These are phyloP conservation scores for Straminergon stramineum DNA, from an alignment of 225 moss, liverwort and hornwort genomes.

Conservation along the genomic window DNA sequence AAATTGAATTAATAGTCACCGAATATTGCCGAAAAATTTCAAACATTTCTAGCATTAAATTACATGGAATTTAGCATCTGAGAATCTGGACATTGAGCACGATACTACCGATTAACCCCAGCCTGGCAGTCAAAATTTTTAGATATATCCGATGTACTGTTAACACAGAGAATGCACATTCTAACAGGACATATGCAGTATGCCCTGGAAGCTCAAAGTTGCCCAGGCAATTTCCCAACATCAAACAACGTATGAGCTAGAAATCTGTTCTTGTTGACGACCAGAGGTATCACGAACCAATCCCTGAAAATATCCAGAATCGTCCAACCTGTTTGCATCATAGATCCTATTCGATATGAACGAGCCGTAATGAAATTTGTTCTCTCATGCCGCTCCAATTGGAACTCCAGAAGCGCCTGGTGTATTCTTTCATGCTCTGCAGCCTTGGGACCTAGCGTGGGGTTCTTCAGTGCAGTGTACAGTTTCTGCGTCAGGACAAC, in stretches of 20 bases:
- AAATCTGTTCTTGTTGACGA: background rate
- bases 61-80: background rate
- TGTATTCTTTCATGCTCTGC: slow-evolving; percentile 4
- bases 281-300: background rate
- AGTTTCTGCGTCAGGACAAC: slow-evolving; percentile 29
- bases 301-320: background rate
- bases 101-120: too few relatives aligned
- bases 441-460: background rate
- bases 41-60: background rate
- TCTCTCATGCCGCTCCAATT: slow-evolving; percentile 6
- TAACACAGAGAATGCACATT: background rate
- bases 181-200: background rate
- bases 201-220: background rate
- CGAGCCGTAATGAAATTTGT: background rate
- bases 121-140: background rate
- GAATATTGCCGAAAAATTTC: background rate
- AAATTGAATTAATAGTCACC: background rate
- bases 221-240: slow-evolving; percentile 3
- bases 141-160: background rate
- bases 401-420: slow-evolving; percentile 17
- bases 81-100: background rate
- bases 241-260: slow-evolving; percentile 4
- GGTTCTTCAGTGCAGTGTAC: slow-evolving; percentile 1
- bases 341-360: background rate
- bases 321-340: background rate